Percentiles rank a stretch among this genome's conserved stretches.
Conservation (phyloP, 202 grass and related monocot genomes). For the Zizania palustris region DNA sequence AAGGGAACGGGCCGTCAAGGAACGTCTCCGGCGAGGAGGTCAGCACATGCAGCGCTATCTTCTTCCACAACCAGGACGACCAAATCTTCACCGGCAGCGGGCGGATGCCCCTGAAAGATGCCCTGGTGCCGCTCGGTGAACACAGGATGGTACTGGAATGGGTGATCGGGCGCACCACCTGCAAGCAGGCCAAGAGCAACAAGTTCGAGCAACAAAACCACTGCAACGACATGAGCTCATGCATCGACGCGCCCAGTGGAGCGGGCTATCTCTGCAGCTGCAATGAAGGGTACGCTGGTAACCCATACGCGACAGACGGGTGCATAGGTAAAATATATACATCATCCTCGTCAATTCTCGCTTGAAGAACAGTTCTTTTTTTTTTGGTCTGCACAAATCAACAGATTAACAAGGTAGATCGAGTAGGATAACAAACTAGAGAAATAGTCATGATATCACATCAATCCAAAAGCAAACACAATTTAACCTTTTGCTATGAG, state of each 20-base stretch:
- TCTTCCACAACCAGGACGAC: conserved; percentile 32
- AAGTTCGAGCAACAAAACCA: rapidly evolving
- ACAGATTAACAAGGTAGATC: neutral
- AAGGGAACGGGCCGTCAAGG: too few species aligned
- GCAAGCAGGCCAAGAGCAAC: neutral
- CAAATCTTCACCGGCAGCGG: neutral
- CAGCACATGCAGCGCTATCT: conserved; percentile 35
- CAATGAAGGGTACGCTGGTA: conserved; percentile 3
- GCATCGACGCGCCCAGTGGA: conserved; percentile 23
- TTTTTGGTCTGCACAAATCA: neutral
- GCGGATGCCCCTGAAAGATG: neutral
- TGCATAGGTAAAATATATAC: conserved; percentile 28
- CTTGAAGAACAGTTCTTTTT: too few species aligned
- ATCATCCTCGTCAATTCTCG: neutral
- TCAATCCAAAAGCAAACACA: neutral
- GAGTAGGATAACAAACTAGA: neutral
- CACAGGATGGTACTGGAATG: conserved; percentile 51
- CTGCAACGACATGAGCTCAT: conserved; percentile 20
- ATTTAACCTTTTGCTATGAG: neutral
- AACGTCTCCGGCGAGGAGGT: neutral
- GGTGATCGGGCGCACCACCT: neutral
- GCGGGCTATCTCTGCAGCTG: conserved; percentile 40
- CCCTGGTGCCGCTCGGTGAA: neutral
- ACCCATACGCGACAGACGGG: conserved; percentile 11
- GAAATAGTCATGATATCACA: neutral